Evolutionary conservation across 2,329 filamentous ascomycete species (phyloP), one percentile per base, ranked within the genome.

Genomic region (Eutypella sp.): DNA sequence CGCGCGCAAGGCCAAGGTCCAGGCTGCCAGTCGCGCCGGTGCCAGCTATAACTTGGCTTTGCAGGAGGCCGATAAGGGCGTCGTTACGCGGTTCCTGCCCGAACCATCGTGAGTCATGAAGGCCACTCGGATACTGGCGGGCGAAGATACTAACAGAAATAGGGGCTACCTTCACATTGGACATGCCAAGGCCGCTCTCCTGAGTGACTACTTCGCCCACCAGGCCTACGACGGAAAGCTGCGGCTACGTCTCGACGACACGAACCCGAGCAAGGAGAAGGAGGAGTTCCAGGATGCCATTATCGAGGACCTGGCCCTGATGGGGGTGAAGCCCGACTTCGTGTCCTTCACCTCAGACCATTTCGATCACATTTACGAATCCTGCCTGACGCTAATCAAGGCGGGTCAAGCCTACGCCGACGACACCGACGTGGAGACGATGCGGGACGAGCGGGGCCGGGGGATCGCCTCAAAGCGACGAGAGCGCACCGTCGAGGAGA

Each of bases 141-240:
- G n/a, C n/a, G n/a, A n/a, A n/a, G n/a, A n/a, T n/a, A n/a, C n/a
- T n/a, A n/a, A n/a, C n/a, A n/a, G n/a, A n/a, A 39, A 39, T 39
- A 77, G 74, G 55, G 90, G 90, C 50, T 96, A 95, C 65, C 81
- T 96, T 38, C 92, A 96, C 71, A 95, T 96, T 53, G 92, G 92
- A 44, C 92, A 97, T 72, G 89, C 90, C 57, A 97, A 97, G 72
- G 90, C 90, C 24, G 90, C 90, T 5, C 77, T 95, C 45, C 81
- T 97, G 47, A 96, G 93, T 72, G 91, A 97, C 67, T 97, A 95
- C 76, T 97, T 97, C 58, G 92, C 90, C 38, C 90, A 96, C 67
- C 85, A 90, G 65, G 87, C 89, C 57, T 95, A 95, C 75, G 84
- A 92, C 49, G 93, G 93, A 60, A 95, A 86, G 59, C 76, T 99